These are phyloP conservation scores for Scorias spongiosa DNA, from an alignment of 2,329 filamentous ascomycete species.

Conservation along the genomic window DNA sequence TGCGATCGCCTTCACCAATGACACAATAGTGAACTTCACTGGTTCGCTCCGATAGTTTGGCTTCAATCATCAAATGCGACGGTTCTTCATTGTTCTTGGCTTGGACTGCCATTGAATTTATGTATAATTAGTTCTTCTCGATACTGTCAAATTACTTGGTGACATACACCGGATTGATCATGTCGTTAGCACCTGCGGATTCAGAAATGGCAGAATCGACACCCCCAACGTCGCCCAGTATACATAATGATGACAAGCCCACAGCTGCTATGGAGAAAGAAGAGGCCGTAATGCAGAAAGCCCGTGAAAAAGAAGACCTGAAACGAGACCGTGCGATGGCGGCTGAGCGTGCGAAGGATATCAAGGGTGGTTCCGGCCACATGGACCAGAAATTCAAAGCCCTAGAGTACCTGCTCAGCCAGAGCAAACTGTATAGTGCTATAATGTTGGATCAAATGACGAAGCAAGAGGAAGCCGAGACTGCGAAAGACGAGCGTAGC, in stretches of 20 bases:
- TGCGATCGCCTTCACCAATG: too few species aligned
- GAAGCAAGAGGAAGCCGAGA: slow-evolving; percentile 33
- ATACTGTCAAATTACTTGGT: too few species aligned
- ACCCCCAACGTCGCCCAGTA: slow-evolving; percentile 20
- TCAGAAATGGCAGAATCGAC: slow-evolving; percentile 6
- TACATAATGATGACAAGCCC: slow-evolving; percentile 12
- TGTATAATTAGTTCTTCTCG: too few species aligned
- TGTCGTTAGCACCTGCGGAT: background rate
- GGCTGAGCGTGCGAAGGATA: slow-evolving; percentile 30
- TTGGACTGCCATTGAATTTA: too few species aligned
- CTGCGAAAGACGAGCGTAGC: slow-evolving; percentile 29
- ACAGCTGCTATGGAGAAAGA: slow-evolving; percentile 30
- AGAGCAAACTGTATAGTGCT: slow-evolving; percentile 36
- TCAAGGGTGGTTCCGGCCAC: slow-evolving; percentile 29
- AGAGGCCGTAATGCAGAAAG: slow-evolving; percentile 29
- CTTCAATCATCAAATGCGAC: too few species aligned
- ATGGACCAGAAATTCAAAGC: slow-evolving; percentile 37
- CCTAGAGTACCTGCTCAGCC: slow-evolving; percentile 35
- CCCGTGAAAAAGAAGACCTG: slow-evolving; percentile 28
- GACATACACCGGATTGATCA: background rate
- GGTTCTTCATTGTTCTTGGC: too few species aligned
- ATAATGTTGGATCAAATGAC: slow-evolving; percentile 40
- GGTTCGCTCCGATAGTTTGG: too few species aligned
- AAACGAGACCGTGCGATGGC: slow-evolving; percentile 29
- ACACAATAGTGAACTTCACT: too few species aligned